Conservation (phyloP, 169 alveolate species). For the Babesia ovis region DNA sequence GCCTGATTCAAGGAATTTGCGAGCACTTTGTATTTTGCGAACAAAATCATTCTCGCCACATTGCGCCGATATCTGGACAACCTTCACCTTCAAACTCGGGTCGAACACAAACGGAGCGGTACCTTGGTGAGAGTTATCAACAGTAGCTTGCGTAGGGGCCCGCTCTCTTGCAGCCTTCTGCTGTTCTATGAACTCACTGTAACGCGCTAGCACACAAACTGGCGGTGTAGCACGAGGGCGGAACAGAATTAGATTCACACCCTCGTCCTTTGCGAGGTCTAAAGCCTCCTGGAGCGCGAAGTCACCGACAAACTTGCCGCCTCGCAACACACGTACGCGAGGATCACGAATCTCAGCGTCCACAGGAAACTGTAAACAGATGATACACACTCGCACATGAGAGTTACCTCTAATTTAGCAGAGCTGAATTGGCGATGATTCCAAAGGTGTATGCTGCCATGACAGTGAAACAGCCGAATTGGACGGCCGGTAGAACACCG, state of each 20-base stretch:
- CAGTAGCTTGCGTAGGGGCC: not conserved
- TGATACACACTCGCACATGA: not conserved
- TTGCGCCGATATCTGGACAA: slow-evolving; percentile 56
- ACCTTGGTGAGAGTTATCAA: not conserved
- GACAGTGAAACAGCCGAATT: too few relatives aligned
- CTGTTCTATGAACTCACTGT: slow-evolving; percentile 27
- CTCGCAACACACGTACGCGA: slow-evolving; percentile 47
- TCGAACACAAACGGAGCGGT: slow-evolving; percentile 39
- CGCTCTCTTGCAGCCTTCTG: slow-evolving; percentile 8
- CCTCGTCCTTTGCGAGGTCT: slow-evolving; percentile 16
- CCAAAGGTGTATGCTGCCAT: too few relatives aligned
- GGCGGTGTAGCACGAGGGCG: slow-evolving; percentile 60
- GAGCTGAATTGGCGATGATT: slow-evolving; percentile 3
- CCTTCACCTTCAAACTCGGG: slow-evolving; percentile 59
- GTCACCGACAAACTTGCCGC: slow-evolving; percentile 60
- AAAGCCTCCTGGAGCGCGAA: slow-evolving; percentile 43
- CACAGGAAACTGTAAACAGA: slow-evolving; percentile 34
- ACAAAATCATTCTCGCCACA: slow-evolving; percentile 50
- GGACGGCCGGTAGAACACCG: too few relatives aligned
- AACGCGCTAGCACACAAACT: slow-evolving; percentile 46
- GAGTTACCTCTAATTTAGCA: slow-evolving; percentile 28
- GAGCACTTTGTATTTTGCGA: slow-evolving; percentile 50
- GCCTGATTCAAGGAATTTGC: slow-evolving; percentile 51
- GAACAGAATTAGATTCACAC: slow-evolving; percentile 45
- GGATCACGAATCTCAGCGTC: slow-evolving; percentile 43